Evolutionary conservation across 1,284 basidiomycete genomes (phyloP).

Genomic region (Boletus semigastroideus): DNA sequence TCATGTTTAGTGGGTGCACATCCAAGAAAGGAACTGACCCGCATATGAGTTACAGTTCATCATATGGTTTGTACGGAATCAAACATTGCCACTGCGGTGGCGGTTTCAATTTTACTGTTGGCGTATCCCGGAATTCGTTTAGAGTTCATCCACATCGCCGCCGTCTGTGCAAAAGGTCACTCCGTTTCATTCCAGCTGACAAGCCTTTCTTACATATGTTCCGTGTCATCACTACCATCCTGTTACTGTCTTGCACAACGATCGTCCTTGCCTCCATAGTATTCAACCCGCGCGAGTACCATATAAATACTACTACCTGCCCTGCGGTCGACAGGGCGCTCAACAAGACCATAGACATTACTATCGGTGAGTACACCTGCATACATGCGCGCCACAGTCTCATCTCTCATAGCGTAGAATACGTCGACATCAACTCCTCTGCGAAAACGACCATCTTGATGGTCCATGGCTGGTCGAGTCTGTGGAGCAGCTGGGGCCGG

Average conservation of each 20-base stretch:
- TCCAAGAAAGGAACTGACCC: too few species aligned
- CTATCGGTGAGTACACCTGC: slow-evolving; percentile 35
- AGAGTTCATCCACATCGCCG: too few species aligned
- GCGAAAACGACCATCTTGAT: slow-evolving; percentile 54
- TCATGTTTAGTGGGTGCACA: too few species aligned
- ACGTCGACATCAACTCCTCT: slow-evolving; percentile 59
- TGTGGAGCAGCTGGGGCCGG: slow-evolving; percentile 70
- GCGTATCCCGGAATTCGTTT: too few species aligned
- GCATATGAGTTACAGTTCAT: too few species aligned
- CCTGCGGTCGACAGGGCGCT: slow-evolving; percentile 39
- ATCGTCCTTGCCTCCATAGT: not conserved
- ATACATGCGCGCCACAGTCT: slow-evolving; percentile 1
- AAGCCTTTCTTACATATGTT: not conserved
- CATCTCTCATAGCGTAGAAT: slow-evolving; percentile 42
- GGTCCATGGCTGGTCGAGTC: slow-evolving; percentile 73
- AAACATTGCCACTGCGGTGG: too few species aligned
- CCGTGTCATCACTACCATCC: not conserved
- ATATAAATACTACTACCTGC: slow-evolving; percentile 37
- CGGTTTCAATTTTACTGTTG: too few species aligned
- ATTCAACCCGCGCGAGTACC: slow-evolving; percentile 43
- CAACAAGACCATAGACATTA: slow-evolving; percentile 33
- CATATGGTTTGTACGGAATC: too few species aligned
- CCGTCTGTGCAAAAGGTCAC: not conserved
- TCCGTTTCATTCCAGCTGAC: not conserved
- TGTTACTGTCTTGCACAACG: slow-evolving; percentile 5